A percentile compares a stretch with the other conserved stretches of the same genome.
Conservation (phyloP, 805 yeast species). For the Kluyveromyces starmeri region DNA sequence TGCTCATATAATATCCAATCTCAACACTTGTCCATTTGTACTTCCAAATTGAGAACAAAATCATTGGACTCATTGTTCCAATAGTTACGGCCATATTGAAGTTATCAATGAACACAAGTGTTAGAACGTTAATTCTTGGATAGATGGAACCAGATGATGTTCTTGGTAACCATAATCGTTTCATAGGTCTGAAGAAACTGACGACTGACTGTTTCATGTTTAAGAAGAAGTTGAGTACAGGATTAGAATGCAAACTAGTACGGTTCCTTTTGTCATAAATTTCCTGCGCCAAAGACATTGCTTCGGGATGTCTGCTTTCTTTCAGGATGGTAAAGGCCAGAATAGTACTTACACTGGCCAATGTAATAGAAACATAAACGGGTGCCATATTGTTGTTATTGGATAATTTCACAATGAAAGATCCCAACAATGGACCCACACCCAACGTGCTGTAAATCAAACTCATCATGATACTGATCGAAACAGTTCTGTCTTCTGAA, state of each 20-base stretch:
- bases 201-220: conserved; percentile 3
- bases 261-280: conserved; percentile 16
- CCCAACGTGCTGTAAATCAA: conserved; percentile 51
- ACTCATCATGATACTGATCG: conserved; percentile 53
- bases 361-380: conserved; percentile 21
- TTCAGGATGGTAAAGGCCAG: conserved; percentile 37
- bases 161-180: conserved; percentile 42
- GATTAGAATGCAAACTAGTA: conserved; percentile 10
- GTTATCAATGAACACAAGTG: conserved; percentile 41
- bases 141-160: conserved; percentile 20
- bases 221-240: conserved; percentile 2
- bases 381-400: conserved; percentile 25
- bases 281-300: conserved; percentile 45
- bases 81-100: conserved; percentile 33
- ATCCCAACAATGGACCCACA: conserved; percentile 55
- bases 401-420: conserved; percentile 27
- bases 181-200: conserved; percentile 39
- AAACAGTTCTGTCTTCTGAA: conserved; percentile 46
- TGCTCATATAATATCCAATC: conserved; percentile 48
- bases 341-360: conserved; percentile 30
- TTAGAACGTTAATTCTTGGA: conserved; percentile 40
- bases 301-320: conserved; percentile 54
- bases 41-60: conserved; percentile 46
- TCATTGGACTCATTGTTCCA: conserved; percentile 34
- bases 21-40: conserved; percentile 47